Evolutionary conservation across 805 yeast species (phyloP).

Genomic region (Jamesozyma hellenica): DNA sequence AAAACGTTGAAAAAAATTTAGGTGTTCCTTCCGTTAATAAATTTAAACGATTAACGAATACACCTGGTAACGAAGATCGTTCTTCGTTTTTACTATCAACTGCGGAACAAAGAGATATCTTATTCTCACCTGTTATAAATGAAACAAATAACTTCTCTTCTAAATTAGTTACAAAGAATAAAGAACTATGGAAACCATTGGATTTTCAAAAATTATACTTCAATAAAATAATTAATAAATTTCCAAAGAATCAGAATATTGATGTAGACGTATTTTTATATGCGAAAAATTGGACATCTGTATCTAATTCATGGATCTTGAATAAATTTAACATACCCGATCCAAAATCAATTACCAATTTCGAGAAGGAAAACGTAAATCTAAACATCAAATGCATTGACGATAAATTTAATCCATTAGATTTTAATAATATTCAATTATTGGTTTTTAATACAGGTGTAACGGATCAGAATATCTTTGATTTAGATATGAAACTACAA

Average conservation of each 20-base stretch:
- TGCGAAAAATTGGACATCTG: slow-evolving; percentile 20
- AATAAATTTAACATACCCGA: slow-evolving; percentile 25
- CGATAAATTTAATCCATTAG: slow-evolving; percentile 16
- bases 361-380: slow-evolving; percentile 2
- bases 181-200: slow-evolving; percentile 40
- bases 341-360: slow-evolving; percentile 1
- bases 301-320: slow-evolving; percentile 27
- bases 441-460: slow-evolving; percentile 34
- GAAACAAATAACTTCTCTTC: slow-evolving; percentile 25
- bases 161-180: slow-evolving; percentile 29
- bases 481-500: slow-evolving; percentile 27
- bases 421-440: slow-evolving; percentile 25
- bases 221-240: slow-evolving; percentile 11
- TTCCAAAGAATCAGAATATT: neutral
- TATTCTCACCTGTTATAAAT: slow-evolving; percentile 18
- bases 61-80: slow-evolving; percentile 10
- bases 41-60: slow-evolving; percentile 15
- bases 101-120: slow-evolving; percentile 12
- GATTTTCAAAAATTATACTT: slow-evolving; percentile 31
- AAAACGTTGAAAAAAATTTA: slow-evolving; percentile 27
- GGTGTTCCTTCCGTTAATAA: slow-evolving; percentile 28
- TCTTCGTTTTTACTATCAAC: slow-evolving; percentile 15
- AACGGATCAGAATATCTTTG: slow-evolving; percentile 26
- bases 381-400: slow-evolving; percentile 19
- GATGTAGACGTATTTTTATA: slow-evolving; percentile 17